Percentiles rank a stretch among this genome's conserved stretches.
phyloP scores from a whole-genome alignment of 257 asterid genomes.

The Jacaranda copaia region DNA sequence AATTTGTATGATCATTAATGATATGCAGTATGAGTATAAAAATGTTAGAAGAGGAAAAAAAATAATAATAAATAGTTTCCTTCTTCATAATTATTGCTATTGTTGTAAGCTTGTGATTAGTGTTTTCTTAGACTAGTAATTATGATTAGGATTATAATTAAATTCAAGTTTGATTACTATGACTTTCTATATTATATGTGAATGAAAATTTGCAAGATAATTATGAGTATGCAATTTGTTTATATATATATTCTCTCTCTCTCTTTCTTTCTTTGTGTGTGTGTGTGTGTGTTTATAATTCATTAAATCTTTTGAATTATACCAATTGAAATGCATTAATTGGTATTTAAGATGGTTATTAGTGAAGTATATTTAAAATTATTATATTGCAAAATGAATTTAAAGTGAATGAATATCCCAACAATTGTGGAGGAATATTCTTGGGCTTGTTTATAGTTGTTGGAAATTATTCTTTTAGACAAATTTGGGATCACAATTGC shows the following conservation, averaged over 20 bases:
- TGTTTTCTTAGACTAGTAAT: slow-evolving; percentile 22
- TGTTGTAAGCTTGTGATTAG: slow-evolving; percentile 43
- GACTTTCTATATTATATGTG: slow-evolving; percentile 5
- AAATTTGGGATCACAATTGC: slow-evolving; percentile 46
- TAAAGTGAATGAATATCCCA: slow-evolving; percentile 50
- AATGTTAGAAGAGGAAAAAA: slow-evolving; percentile 19
- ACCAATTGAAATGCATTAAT: background rate
- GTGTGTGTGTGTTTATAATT: too few species aligned
- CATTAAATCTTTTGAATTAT: too few species aligned
- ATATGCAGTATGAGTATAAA: slow-evolving; percentile 20
- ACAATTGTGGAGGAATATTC: slow-evolving; percentile 63
- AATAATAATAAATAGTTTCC: background rate
- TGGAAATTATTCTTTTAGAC: slow-evolving; percentile 37
- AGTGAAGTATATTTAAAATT: background rate
- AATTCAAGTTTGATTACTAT: slow-evolving; percentile 34
- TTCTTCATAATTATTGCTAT: slow-evolving; percentile 12
- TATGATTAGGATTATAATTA: slow-evolving; percentile 33
- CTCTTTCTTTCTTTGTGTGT: too few species aligned
- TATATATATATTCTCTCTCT: background rate
- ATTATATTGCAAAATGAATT: background rate
- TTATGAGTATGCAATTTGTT: background rate
- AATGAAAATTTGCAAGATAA: slow-evolving; percentile 28
- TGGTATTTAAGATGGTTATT: background rate
- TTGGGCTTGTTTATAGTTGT: slow-evolving; percentile 37
- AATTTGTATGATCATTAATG: slow-evolving; percentile 19